Percentiles rank a stretch among this genome's conserved stretches.
Conservation (phyloP, 106 monocot species). For the Agapanthus africanus region DNA sequence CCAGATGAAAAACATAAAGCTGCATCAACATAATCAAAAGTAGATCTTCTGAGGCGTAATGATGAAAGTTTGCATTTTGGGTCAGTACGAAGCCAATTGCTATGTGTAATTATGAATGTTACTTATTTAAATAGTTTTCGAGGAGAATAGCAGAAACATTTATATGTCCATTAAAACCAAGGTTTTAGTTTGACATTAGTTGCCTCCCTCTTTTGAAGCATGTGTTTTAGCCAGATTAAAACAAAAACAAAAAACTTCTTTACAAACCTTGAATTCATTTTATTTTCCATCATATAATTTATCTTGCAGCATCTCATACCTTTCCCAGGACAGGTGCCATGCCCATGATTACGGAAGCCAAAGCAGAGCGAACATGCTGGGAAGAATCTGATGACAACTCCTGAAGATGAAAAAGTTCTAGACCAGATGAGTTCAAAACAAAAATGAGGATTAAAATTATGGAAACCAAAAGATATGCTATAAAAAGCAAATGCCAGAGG, state of each 20-base stretch:
- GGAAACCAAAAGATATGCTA: not conserved
- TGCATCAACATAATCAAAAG: too few species aligned
- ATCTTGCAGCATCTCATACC: constrained; percentile 16
- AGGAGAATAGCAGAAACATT: not conserved
- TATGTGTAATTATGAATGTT: too few species aligned
- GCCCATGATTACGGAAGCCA: constrained; percentile 74
- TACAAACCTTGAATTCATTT: too few species aligned
- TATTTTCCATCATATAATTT: not conserved
- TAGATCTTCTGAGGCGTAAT: too few species aligned
- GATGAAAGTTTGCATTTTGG: too few species aligned
- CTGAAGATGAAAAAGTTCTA: constrained; percentile 16
- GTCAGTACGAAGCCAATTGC: too few species aligned
- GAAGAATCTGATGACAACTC: constrained; percentile 76
- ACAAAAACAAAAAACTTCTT: too few species aligned
- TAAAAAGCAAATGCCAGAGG: not conserved
- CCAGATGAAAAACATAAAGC: too few species aligned
- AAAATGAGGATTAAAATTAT: not conserved
- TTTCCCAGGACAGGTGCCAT: constrained; percentile 70
- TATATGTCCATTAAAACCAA: not conserved
- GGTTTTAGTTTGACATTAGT: not conserved
- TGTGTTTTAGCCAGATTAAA: not conserved
- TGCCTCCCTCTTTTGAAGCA: not conserved
- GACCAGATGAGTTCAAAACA: not conserved
- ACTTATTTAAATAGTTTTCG: not conserved
- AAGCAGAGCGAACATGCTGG: constrained; percentile 70